Evolutionary conservation across 139 green algal species (phyloP).

Genomic region (Closterium sp.): DNA sequence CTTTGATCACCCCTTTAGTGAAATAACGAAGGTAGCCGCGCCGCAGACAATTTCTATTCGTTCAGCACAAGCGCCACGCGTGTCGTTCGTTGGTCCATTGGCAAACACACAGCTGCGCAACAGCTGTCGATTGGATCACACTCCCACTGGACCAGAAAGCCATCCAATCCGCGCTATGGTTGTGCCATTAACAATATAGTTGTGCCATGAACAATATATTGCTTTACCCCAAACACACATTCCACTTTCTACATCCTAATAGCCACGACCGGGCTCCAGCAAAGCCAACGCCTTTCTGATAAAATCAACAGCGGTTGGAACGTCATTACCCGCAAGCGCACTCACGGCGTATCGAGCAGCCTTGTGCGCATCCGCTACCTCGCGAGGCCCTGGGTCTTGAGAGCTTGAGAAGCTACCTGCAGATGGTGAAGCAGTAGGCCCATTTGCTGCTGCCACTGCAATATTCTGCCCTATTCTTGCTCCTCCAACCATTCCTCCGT

Average conservation of each 20-base stretch:
- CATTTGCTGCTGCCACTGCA: background rate
- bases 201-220: no score
- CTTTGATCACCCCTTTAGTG: no score
- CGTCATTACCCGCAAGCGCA: constrained; percentile 54
- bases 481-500: background rate
- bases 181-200: background rate
- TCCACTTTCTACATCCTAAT: background rate
- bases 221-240: background rate
- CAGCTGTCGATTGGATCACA: background rate
- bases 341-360: constrained; percentile 50
- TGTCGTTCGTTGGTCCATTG: no score
- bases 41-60: background rate
- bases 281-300: constrained; percentile 28
- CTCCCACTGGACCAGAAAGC: background rate
- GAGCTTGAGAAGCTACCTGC: background rate
- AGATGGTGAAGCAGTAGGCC: background rate
- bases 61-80: background rate
- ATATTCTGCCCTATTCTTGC: background rate
- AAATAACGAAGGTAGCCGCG: no score
- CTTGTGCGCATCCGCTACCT: constrained; percentile 53
- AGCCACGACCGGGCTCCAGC: background rate
- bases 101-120: background rate
- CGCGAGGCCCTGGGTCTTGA: background rate
- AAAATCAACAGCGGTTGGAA: constrained; percentile 49
- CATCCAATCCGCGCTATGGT: background rate